Conservation (phyloP, 129 eudicot genomes). For the Saposhnikovia divaricata region DNA sequence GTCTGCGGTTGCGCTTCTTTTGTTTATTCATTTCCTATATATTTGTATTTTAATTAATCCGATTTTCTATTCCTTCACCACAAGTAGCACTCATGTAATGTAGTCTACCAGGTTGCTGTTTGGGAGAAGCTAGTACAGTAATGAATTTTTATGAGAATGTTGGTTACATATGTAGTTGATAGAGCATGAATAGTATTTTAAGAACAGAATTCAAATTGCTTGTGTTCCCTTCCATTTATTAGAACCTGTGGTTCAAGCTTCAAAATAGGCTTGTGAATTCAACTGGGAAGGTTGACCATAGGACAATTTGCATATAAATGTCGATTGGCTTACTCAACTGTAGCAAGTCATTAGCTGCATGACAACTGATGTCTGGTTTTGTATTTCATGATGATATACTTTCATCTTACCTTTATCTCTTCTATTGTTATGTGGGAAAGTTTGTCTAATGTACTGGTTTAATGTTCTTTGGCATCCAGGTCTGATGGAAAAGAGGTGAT, state of each 20-base stretch:
- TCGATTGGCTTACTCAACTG: not conserved
- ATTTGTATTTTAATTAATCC: not conserved
- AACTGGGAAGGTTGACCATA: not conserved
- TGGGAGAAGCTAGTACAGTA: not conserved
- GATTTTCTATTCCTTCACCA: not conserved
- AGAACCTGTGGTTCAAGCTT: not conserved
- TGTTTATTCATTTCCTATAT: not conserved
- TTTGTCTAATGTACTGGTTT: not conserved
- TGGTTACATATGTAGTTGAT: not conserved
- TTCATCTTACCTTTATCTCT: not conserved
- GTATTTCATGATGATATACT: not conserved
- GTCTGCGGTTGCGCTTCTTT: not conserved
- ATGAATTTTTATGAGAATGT: not conserved
- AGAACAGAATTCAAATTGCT: not conserved
- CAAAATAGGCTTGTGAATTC: not conserved
- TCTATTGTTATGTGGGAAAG: not conserved
- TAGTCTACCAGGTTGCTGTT: not conserved
- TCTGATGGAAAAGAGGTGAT: conserved; percentile 7
- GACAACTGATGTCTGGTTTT: not conserved
- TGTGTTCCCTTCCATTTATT: not conserved
- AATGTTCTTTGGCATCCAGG: not conserved
- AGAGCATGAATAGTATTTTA: not conserved
- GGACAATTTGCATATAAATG: not conserved
- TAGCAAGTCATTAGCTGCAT: not conserved
- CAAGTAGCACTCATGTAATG: not conserved